Evolutionary conservation across 257 asterid species (phyloP).

Genomic region (Agastache rugosa): DNA sequence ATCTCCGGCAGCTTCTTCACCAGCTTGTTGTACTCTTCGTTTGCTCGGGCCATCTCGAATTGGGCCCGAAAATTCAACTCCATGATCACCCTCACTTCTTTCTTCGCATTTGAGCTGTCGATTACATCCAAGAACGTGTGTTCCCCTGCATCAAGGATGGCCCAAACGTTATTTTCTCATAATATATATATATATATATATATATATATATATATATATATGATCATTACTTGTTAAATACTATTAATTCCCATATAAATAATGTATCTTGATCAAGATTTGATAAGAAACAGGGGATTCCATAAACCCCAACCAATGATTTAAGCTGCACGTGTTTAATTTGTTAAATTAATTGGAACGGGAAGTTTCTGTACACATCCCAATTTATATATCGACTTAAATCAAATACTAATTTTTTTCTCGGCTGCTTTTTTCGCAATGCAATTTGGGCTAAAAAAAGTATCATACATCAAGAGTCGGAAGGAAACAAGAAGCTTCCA

Average conservation of each 20-base stretch:
- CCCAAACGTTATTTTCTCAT: neutral
- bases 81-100: conserved; percentile 65
- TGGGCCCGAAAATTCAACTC: conserved; percentile 74
- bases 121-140: conserved; percentile 83
- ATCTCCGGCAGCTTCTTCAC: conserved; percentile 64
- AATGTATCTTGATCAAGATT: neutral
- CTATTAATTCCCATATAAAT: no score
- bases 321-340: conserved; percentile 26
- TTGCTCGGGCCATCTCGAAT: conserved; percentile 87
- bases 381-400: neutral
- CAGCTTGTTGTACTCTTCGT: conserved; percentile 70
- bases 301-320: neutral
- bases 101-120: conserved; percentile 64
- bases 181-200: no score
- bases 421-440: neutral
- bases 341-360: neutral
- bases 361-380: neutral
- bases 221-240: neutral
- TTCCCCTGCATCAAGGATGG: conserved; percentile 59
- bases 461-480: neutral
- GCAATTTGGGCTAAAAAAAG: neutral
- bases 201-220: no score
- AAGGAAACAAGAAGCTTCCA: conserved; percentile 8
- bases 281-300: neutral
- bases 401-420: neutral